phyloP scores from a whole-genome alignment of 2,329 filamentous ascomycete genomes.

The Colletotrichum tanaceti region DNA sequence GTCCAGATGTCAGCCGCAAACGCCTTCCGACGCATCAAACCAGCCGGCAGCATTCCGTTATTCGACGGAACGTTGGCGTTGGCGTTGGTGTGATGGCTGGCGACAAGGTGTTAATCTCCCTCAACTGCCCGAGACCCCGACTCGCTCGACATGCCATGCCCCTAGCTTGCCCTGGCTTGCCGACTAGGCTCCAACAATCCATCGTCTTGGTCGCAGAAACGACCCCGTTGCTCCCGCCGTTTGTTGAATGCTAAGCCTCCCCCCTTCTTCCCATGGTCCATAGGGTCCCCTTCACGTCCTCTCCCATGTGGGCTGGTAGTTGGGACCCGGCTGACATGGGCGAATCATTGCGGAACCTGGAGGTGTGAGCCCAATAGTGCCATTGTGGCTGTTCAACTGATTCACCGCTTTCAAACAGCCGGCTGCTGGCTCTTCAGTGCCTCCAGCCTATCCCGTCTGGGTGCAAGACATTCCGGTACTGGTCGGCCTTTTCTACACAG shows the following conservation, averaged over 20 bases:
- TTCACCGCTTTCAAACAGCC: slow-evolving; percentile 34
- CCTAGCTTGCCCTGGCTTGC: slow-evolving; percentile 16
- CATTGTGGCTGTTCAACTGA: slow-evolving; percentile 33
- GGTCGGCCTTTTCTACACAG: slow-evolving; percentile 8
- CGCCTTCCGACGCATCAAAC: slow-evolving; percentile 32
- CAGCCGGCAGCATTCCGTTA: slow-evolving; percentile 17
- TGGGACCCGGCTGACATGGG: slow-evolving; percentile 15
- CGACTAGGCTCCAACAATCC: slow-evolving; percentile 27
- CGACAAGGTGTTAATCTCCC: slow-evolving; percentile 33
- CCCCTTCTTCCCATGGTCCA: neutral
- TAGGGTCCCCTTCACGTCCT: slow-evolving; percentile 4
- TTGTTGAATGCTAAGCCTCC: slow-evolving; percentile 7
- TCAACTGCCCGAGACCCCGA: slow-evolving; percentile 16
- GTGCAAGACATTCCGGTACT: slow-evolving; percentile 21
- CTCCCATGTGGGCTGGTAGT: neutral
- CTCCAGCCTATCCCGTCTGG: neutral
- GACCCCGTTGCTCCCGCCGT: slow-evolving; percentile 12
- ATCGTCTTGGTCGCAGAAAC: slow-evolving; percentile 1
- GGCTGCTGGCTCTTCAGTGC: slow-evolving; percentile 3
- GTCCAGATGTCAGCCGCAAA: slow-evolving; percentile 36
- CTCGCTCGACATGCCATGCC: neutral
- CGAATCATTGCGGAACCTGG: slow-evolving; percentile 18
- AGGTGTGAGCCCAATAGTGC: slow-evolving; percentile 23
- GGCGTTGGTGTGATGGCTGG: slow-evolving; percentile 6
- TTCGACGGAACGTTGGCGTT: slow-evolving; percentile 1